Evolutionary conservation across 768 basidiomycete species (phyloP).

Genomic region (Serpula lacrymans): DNA sequence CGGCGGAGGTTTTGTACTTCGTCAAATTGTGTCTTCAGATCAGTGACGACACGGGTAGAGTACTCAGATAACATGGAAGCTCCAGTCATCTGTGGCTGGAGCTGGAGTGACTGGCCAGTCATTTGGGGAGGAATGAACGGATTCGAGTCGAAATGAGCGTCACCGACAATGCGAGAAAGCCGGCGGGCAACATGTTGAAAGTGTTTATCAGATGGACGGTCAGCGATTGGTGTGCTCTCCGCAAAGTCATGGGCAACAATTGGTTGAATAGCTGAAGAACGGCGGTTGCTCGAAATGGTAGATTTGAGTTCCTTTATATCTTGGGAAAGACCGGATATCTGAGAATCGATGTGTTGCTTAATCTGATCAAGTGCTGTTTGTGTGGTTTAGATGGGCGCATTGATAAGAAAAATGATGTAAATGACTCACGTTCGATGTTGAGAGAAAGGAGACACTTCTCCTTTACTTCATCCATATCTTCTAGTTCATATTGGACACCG

Average conservation of each 20-base stretch:
- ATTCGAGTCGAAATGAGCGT: slow-evolving; percentile 26
- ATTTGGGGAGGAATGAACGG: slow-evolving; percentile 52
- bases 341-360: slow-evolving; percentile 94
- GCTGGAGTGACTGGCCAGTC: slow-evolving; percentile 60
- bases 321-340: slow-evolving; percentile 79
- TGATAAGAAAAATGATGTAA: slow-evolving; percentile 6
- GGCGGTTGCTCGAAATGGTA: slow-evolving; percentile 53
- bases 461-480: slow-evolving; percentile 90
- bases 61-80: slow-evolving; percentile 73
- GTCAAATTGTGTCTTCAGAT: slow-evolving; percentile 90
- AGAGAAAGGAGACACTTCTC: slow-evolving; percentile 85
- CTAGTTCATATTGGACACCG: slow-evolving; percentile 93
- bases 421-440: slow-evolving; percentile 90
- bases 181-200: slow-evolving; percentile 71
- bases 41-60: slow-evolving; percentile 67
- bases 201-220: slow-evolving; percentile 72
- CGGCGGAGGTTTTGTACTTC: slow-evolving; percentile 92
- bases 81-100: slow-evolving; percentile 69
- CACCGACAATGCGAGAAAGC: slow-evolving; percentile 66
- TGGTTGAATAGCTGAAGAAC: slow-evolving; percentile 42
- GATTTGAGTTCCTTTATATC: slow-evolving; percentile 88
- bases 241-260: slow-evolving; percentile 54
- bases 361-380: slow-evolving; percentile 97
- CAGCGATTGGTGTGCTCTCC: slow-evolving; percentile 61
- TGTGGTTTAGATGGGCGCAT: neutral